A percentile compares a stretch with the other conserved stretches of the same genome.
These are phyloP conservation scores for Neofusicoccum sp. DNA, from an alignment of 2,329 filamentous ascomycete genomes.

Conservation along the genomic window DNA sequence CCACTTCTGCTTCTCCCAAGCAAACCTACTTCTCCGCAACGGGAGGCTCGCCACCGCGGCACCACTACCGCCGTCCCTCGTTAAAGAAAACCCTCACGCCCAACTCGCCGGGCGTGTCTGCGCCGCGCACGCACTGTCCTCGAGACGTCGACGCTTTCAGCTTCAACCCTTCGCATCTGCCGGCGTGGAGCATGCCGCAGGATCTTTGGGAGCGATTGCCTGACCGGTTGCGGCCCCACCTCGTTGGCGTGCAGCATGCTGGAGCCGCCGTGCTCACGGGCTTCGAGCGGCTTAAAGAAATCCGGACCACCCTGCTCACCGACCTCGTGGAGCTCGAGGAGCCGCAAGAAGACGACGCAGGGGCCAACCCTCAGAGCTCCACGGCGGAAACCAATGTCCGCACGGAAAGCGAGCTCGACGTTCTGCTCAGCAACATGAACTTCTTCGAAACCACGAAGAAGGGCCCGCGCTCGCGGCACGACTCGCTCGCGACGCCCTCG, in stretches of 20 bases:
- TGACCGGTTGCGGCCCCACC: conserved; percentile 32
- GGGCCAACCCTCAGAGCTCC: not conserved
- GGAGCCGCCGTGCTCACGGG: conserved; percentile 50
- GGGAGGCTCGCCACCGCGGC: conserved; percentile 14
- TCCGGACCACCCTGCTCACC: conserved; percentile 28
- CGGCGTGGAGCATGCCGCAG: conserved; percentile 41
- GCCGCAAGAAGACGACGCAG: not conserved
- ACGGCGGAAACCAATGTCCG: not conserved
- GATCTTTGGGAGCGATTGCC: conserved; percentile 43
- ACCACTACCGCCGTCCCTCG: conserved; percentile 18
- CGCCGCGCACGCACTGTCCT: conserved; percentile 33
- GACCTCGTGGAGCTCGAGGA: conserved; percentile 10
- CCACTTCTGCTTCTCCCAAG: not conserved
- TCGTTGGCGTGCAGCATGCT: conserved; percentile 45
- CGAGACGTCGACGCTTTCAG: conserved; percentile 42
- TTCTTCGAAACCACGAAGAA: conserved; percentile 4
- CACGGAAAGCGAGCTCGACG: conserved; percentile 1
- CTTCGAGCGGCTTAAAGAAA: conserved; percentile 36
- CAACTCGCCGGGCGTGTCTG: conserved; percentile 24
- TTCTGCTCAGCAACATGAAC: conserved; percentile 4
- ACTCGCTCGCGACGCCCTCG: conserved; percentile 14
- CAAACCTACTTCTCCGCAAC: not conserved
- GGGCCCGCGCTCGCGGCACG: conserved; percentile 9
- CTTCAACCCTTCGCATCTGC: conserved; percentile 41
- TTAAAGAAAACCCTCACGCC: conserved; percentile 10